A percentile compares a stretch with the other conserved stretches of the same genome.
Conservation (phyloP, 345 rosid species). For the Heritiera littoralis region DNA sequence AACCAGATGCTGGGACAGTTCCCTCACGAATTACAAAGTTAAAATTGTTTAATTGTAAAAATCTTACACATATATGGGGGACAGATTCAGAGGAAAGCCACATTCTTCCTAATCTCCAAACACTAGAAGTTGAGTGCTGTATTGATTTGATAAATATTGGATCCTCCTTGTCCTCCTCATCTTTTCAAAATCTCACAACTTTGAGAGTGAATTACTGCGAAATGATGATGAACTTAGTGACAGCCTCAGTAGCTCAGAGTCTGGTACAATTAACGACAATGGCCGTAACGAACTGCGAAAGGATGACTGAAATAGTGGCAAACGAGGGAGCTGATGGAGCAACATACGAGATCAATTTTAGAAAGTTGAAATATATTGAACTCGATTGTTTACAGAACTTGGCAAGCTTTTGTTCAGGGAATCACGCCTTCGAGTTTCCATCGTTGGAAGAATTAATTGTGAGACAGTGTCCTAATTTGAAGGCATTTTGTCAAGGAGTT, state of each 20-base stretch:
- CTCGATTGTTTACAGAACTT: not conserved
- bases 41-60: accelerated
- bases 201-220: not conserved
- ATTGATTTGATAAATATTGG: not conserved
- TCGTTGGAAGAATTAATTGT: not conserved
- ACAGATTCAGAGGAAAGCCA: not conserved
- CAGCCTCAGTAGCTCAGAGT: not conserved
- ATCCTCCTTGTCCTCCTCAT: not conserved
- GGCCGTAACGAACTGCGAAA: accelerated
- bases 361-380: not conserved
- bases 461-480: not conserved
- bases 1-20: not conserved
- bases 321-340: not conserved
- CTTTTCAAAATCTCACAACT: conserved; percentile 4
- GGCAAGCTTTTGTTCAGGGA: conserved; percentile 7
- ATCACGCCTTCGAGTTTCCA: not conserved
- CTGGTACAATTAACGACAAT: not conserved
- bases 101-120: not conserved
- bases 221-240: not conserved
- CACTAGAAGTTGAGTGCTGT: not conserved
- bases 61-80: not conserved
- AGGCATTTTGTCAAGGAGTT: not conserved
- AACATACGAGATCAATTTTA: not conserved
- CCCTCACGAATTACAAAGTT: not conserved
- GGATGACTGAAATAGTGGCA: not conserved